Percentiles rank a stretch among this genome's conserved stretches.
These are phyloP conservation scores for Ascochyta rabiei DNA, from an alignment of 2,329 filamentous ascomycete genomes.

Conservation along the genomic window DNA sequence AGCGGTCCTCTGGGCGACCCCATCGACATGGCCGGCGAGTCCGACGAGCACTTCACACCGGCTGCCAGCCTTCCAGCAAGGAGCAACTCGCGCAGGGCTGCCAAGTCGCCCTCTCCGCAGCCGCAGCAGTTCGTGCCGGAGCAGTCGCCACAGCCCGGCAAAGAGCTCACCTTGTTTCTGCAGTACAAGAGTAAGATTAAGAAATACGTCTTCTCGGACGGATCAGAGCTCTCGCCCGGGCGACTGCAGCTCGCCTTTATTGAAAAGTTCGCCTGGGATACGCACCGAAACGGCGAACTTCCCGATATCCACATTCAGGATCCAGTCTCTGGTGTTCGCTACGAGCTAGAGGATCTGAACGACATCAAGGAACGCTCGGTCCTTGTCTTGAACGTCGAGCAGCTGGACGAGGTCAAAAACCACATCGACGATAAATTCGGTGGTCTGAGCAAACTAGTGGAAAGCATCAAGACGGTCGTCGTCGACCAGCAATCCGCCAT, in stretches of 20 bases:
- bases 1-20: conserved; percentile 46
- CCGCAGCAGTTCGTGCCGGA: conserved; percentile 54
- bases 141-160: conserved; percentile 73
- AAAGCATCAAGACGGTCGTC: conserved; percentile 81
- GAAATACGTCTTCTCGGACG: conserved; percentile 88
- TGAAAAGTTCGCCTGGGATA: conserved; percentile 99
- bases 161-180: conserved; percentile 90
- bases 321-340: conserved; percentile 90
- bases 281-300: conserved; percentile 91
- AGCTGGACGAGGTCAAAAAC: conserved; percentile 91
- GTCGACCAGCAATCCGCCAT: conserved; percentile 83
- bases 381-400: conserved; percentile 91
- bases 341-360: conserved; percentile 89
- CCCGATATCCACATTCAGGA: conserved; percentile 99
- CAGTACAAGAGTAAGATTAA: conserved; percentile 98
- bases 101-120: conserved; percentile 50
- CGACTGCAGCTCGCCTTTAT: conserved; percentile 94
- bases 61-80: conserved; percentile 32
- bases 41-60: conserved; percentile 29
- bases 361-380: conserved; percentile 96
- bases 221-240: conserved; percentile 83
- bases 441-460: conserved; percentile 79
- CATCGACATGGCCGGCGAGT: conserved; percentile 31
- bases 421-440: conserved; percentile 93
- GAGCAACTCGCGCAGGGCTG: conserved; percentile 35